phyloP scores from a whole-genome alignment of 2,329 filamentous ascomycete species.

The Raffaelea albimanens region DNA sequence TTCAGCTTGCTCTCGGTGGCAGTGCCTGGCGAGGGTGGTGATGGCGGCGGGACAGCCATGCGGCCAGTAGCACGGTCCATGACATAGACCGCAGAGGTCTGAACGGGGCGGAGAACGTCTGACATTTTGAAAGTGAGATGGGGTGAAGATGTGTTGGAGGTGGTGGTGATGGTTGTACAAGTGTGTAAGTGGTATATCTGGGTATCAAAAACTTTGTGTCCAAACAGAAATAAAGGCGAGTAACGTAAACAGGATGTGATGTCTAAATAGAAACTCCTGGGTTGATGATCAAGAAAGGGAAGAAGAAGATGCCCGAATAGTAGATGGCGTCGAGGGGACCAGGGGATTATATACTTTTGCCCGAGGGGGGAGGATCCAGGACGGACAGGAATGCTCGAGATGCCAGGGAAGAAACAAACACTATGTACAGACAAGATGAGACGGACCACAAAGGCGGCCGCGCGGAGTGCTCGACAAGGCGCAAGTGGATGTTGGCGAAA shows the following conservation, averaged over 20 bases:
- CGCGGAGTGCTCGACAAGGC: too few species aligned
- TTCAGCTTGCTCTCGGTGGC: conserved; percentile 20
- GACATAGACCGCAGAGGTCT: conserved; percentile 41
- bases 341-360: not conserved
- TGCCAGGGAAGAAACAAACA: not conserved
- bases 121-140: conserved; percentile 3
- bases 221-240: too few species aligned
- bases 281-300: too few species aligned
- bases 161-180: not conserved
- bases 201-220: too few species aligned
- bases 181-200: too few species aligned
- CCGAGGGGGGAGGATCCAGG: not conserved
- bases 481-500: too few species aligned
- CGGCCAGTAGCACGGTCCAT: conserved; percentile 20
- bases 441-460: too few species aligned
- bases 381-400: not conserved
- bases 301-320: too few species aligned
- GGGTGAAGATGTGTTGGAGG: not conserved
- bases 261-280: too few species aligned
- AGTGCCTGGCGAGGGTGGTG: conserved; percentile 37
- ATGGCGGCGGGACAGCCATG: conserved; percentile 35
- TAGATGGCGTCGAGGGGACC: too few species aligned
- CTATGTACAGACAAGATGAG: not conserved
- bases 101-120: conserved; percentile 24
- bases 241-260: too few species aligned